These are phyloP conservation scores for Nakaseomyces bracarensis DNA, from an alignment of 1,139 yeast genomes.

Conservation along the genomic window DNA sequence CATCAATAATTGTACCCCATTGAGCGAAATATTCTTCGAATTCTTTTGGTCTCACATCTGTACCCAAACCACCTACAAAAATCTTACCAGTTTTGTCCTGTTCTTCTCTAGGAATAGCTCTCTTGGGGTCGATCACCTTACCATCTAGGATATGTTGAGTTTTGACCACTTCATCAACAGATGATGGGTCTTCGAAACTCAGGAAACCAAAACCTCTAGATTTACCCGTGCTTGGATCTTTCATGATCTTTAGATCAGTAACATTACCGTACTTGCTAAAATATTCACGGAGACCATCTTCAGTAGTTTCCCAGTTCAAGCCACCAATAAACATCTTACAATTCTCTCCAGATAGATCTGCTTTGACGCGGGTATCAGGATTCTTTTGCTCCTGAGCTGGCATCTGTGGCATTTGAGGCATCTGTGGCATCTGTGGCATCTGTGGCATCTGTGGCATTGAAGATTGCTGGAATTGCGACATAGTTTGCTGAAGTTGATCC, in stretches of 20 bases:
- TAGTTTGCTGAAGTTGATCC: conserved; percentile 31
- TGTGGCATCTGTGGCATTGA: conserved; percentile 9
- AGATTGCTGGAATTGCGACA: conserved; percentile 36
- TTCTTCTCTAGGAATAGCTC: conserved; percentile 97
- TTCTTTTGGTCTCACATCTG: conserved; percentile 88
- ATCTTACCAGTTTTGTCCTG: conserved; percentile 97
- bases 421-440: conserved; percentile 1
- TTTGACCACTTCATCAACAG: conserved; percentile 82
- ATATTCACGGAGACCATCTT: conserved; percentile 70
- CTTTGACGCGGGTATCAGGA: conserved; percentile 26
- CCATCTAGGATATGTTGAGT: conserved; percentile 92
- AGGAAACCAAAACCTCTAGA: conserved; percentile 96
- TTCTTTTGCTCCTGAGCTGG: background rate
- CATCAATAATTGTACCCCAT: conserved; percentile 91
- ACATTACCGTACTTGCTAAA: conserved; percentile 89
- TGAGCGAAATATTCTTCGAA: conserved; percentile 81
- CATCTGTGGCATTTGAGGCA: background rate
- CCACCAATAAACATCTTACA: conserved; percentile 99
- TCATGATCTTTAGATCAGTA: conserved; percentile 86
- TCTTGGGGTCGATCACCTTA: conserved; percentile 92
- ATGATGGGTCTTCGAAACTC: conserved; percentile 71
- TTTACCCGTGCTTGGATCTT: conserved; percentile 81
- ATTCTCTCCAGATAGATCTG: conserved; percentile 43
- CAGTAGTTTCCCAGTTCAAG: conserved; percentile 96
- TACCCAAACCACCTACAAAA: conserved; percentile 96